phyloP scores from a whole-genome alignment of 441 rosid species.

The Arabidopsis hybrid region DNA sequence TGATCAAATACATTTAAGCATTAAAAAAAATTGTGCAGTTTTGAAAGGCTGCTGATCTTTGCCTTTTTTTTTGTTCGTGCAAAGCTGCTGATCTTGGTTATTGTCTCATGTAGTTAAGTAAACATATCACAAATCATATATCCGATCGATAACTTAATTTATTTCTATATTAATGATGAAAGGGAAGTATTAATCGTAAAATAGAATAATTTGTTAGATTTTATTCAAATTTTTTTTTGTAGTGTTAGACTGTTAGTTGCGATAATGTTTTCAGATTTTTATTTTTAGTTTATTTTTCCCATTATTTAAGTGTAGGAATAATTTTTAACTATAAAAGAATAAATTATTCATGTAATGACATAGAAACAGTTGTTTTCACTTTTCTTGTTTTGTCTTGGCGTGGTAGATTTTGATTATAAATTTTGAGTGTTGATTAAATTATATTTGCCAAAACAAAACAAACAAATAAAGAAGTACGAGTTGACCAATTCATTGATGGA shows the following conservation, averaged over 20 bases:
- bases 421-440: conserved; percentile 21
- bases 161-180: not conserved
- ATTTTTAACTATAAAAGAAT: conserved; percentile 6
- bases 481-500: conserved; percentile 39
- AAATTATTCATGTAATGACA: conserved; percentile 35
- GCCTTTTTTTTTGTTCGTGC: not conserved
- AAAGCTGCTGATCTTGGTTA: conserved; percentile 27
- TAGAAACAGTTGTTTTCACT: conserved; percentile 33
- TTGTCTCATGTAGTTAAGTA: conserved; percentile 11
- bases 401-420: conserved; percentile 32
- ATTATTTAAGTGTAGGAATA: conserved; percentile 13
- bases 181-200: not conserved
- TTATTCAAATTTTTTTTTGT: not conserved
- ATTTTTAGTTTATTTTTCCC: not conserved
- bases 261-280: not conserved
- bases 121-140: not conserved
- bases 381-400: conserved; percentile 27
- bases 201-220: not conserved
- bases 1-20: conserved; percentile 21
- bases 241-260: conserved; percentile 6
- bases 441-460: not conserved
- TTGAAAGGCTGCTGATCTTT: conserved; percentile 32
- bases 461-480: conserved; percentile 4
- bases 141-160: too few relatives aligned
- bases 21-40: conserved; percentile 4